Percentiles rank a stretch among this genome's conserved stretches.
Evolutionary conservation across 1,139 yeast species (phyloP).

Genomic region (Debaryomyces sp.): DNA sequence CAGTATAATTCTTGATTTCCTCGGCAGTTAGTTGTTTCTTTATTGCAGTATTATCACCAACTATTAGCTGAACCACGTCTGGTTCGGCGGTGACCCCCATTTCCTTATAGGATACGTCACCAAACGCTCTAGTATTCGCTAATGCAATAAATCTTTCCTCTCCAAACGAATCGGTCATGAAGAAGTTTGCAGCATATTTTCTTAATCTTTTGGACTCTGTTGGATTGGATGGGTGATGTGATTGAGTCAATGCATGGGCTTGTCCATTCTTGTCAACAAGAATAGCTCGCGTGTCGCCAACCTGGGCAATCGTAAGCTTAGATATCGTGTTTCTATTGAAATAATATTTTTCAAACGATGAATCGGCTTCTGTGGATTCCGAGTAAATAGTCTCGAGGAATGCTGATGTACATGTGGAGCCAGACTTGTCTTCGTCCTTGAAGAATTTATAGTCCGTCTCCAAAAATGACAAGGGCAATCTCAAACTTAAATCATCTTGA

Average conservation of each 20-base stretch:
- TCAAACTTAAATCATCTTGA: slow-evolving; percentile 55
- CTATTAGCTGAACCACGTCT: slow-evolving; percentile 66
- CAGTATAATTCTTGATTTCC: slow-evolving; percentile 43
- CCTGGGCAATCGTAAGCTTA: slow-evolving; percentile 78
- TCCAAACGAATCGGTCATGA: slow-evolving; percentile 91
- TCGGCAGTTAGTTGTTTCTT: slow-evolving; percentile 34
- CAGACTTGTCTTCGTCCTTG: slow-evolving; percentile 47
- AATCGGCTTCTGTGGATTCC: slow-evolving; percentile 30
- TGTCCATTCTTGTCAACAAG: slow-evolving; percentile 74
- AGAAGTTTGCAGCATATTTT: slow-evolving; percentile 69
- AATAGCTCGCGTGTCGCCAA: slow-evolving; percentile 94
- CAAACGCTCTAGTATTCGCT: slow-evolving; percentile 94
- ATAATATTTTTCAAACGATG: slow-evolving; percentile 51
- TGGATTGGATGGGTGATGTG: slow-evolving; percentile 88
- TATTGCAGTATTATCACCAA: slow-evolving; percentile 54
- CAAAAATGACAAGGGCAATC: slow-evolving; percentile 66
- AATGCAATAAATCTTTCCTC: slow-evolving; percentile 81
- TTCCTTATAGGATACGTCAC: slow-evolving; percentile 78
- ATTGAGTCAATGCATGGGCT: slow-evolving; percentile 75
- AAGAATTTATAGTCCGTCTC: slow-evolving; percentile 57
- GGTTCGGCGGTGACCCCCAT: slow-evolving; percentile 94
- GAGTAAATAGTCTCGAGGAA: slow-evolving; percentile 59
- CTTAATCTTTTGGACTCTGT: slow-evolving; percentile 74
- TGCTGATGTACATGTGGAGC: slow-evolving; percentile 84
- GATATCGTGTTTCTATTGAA: slow-evolving; percentile 74